Base-by-base conservation (phyloP, 768 basidiomycete species). In the Kwoniella sp. region DNA sequence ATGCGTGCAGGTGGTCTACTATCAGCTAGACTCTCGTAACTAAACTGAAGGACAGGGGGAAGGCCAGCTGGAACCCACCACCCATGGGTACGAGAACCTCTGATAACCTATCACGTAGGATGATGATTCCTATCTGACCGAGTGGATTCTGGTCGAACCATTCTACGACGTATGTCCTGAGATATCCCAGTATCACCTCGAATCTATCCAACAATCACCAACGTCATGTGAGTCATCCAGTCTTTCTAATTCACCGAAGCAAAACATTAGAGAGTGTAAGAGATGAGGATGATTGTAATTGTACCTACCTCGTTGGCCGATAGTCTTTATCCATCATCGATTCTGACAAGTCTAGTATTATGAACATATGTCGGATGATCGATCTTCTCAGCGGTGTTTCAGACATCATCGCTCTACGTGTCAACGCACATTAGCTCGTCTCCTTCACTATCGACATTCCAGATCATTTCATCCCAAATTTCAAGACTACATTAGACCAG, bases 131-230 rank as follows among this genome's bases (percentile, higher is more conserved):
- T 68, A 99, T 91, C 80, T 98, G 96, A 22, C 95, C 94, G 13
- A 99, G 84, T 0, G 96, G 96, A 74, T 99, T 99, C 82, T 98
- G 96, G 81, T 99, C 96, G 79, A 98, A 99, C 94, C 95, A 99
- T 78, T 99, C 96, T 7, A 85, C 83, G 27, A 98, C 85, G 69
- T 98, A 99, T 71, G 91, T 91, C 62, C 92, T 86, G 15, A 92
- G 86, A 77, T 94, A 95, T 73, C 93, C 88, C 48, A 98, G 81
- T 72, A 88, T 89, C 30, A 99, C 80, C 75, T 96, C 94, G 70
- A 95, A 94, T 60, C 96, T 81, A 55, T 0, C 2, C 46, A 48
- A 25, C 13, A 1, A 33, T 8, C 17, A 19, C 17, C 40, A 25
- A 10, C 10, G 48, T 49, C 48, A 49, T 4, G 15, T 26, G 4